Evolutionary conservation across 2,329 filamentous ascomycete species (phyloP), one percentile per base, ranked within the genome.

Genomic region (Colletotrichum plurivorum): DNA sequence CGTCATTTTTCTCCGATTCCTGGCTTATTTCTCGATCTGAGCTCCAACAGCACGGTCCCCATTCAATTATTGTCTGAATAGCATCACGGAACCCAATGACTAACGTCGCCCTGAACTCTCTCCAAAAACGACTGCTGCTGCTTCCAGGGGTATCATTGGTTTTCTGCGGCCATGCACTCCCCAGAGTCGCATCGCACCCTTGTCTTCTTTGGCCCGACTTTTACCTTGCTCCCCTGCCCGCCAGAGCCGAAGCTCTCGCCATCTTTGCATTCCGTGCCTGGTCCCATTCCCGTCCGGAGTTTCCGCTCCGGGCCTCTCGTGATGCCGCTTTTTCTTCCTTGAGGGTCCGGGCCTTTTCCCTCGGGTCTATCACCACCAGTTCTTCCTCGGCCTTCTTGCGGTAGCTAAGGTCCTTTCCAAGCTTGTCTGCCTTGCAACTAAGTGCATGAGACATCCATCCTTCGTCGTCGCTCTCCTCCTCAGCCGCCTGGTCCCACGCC

Each of bases 331-430:
- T 89, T 75, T 89, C 88, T 70, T 91, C 88, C 76, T 89, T 86
- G 46, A 97, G 84, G 46, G 92, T 92, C 77, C 89, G 90, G 52
- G 93, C 92, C 78, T 93, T 94, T 78, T 95, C 94, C 65, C 94
- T 85, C 1, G 95, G 95, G 83, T 99, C 96, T 79, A 98, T 98
- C 3, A 98, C 94, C 53, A 97, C 89, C 51, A 97, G 80, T 75
- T 98, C 94, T 67, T 98, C 94, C 76, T 96, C 94, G 62, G 95
- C 95, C 80, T 96, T 95, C 81, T 90, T 92, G 77, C 95, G 94
- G 87, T 96, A 97, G 60, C 89, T 94, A 61, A 98, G 81, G 80
- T 98, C 94, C 78, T 98, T 98, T 20, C 96, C 96, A 6, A 98
- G 81, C 72, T 92, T 93, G 75, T 98, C 96, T 71, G 95, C 96